Base-by-base conservation (phyloP, 208 protist genomes). In the Acanthamoeba sp. region DNA sequence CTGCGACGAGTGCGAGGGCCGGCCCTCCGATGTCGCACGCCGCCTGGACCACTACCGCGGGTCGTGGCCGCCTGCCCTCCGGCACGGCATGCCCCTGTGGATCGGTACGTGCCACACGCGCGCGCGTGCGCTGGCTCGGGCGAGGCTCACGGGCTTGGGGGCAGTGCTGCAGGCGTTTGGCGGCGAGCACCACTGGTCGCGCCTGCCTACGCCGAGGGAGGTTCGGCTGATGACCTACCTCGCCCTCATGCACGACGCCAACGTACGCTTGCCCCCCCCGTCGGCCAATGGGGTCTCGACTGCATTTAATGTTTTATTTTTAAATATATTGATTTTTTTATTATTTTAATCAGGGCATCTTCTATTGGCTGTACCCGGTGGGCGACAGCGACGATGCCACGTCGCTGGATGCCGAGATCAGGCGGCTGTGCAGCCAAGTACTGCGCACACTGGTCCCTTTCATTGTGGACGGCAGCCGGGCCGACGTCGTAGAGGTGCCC, bases 161-260 rank as follows among this genome's bases (percentile, higher is more conserved):
- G 9, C 62, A 69, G 62, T 69, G 62, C 20, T 69, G 22, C 62
- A 69, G 29, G 62, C 62, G 62, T 69, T 69, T 69, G 62, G 62
- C 9, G 62, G n/a, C 29, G 62, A 69, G 20, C 62, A 69, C 4
- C 62, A 69, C 20, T 69, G 62, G 62, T 27, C 62, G 62, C 22
- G 62, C 9, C 62, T 69, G 62, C 62, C 62, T 18, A 69, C 62
- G 0, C 62, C 62, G 29, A 10, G n/a, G 20, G 62, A 69, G 62
- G n/a, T 69, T 9, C 62, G 62, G 22, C 62, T 69, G 18, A 69
- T 69, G 62, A 69, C 62, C n/a, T 69, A 69, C 7, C 62, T 69
- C 29, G 22, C 62, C 0, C 62, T 69, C n/a, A 69, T 69, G 62
- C 62, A 69, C 29, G 62, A 69, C 10, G 62, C 62, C 22, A 34